Conservation (phyloP, 225 moss, liverwort and hornwort species). For the Straminergon stramineum region DNA sequence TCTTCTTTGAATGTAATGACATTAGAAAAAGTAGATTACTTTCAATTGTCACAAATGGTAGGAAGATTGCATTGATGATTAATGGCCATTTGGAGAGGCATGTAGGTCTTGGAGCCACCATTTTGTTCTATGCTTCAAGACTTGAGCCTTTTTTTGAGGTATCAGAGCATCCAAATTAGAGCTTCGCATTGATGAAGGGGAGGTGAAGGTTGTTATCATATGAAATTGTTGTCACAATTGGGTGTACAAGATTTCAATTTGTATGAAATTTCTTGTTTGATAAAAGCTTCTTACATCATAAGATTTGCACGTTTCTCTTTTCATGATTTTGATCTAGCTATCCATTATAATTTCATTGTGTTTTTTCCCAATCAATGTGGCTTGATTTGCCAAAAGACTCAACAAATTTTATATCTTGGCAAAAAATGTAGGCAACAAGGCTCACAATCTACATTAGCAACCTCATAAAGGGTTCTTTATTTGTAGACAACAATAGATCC, state of each 20-base stretch:
- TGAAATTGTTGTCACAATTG: accelerated
- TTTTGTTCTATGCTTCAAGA: neutral
- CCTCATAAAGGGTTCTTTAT: neutral
- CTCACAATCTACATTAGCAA: accelerated
- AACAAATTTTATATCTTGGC: neutral
- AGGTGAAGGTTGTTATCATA: neutral
- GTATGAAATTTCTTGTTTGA: neutral
- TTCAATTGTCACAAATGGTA: neutral
- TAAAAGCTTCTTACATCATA: neutral
- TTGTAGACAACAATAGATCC: neutral
- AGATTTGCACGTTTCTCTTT: neutral
- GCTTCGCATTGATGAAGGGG: neutral
- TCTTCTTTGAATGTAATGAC: neutral
- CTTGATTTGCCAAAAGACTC: neutral
- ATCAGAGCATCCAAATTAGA: neutral
- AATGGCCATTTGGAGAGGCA: neutral
- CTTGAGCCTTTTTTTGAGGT: neutral
- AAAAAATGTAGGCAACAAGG: accelerated
- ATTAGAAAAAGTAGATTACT: neutral
- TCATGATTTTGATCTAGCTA: accelerated
- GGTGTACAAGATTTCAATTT: neutral
- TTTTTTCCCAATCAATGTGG: neutral
- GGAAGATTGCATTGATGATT: neutral
- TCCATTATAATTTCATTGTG: neutral
- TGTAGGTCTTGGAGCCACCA: neutral